Evolutionary conservation across 495 filamentous ascomycete species (phyloP).

Genomic region (Parathielavia hyrcaniae): DNA sequence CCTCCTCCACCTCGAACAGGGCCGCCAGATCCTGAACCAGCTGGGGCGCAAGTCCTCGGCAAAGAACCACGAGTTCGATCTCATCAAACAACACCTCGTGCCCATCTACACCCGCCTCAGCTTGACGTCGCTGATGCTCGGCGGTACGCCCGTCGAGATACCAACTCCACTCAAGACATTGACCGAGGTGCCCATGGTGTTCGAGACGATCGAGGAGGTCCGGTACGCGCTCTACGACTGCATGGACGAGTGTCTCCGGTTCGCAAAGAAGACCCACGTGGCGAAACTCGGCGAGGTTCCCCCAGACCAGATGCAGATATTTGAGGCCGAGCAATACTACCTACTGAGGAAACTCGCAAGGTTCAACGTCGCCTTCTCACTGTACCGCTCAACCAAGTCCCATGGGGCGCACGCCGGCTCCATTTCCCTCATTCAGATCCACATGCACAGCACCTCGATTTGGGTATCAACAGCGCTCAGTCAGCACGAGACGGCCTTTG

Average conservation of each 20-base stretch:
- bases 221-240: conserved; percentile 34
- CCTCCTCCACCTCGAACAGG: conserved; percentile 39
- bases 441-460: conserved; percentile 29
- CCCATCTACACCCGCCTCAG: conserved; percentile 42
- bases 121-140: conserved; percentile 36
- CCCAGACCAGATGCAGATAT: conserved; percentile 24
- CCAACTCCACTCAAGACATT: conserved; percentile 28
- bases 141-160: conserved; percentile 26
- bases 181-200: conserved; percentile 29
- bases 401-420: conserved; percentile 23
- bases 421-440: conserved; percentile 30
- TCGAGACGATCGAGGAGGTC: conserved; percentile 29
- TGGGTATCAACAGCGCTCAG: conserved; percentile 37
- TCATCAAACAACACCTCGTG: conserved; percentile 38
- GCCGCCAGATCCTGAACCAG: conserved; percentile 34
- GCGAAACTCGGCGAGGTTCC: conserved; percentile 24
- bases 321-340: conserved; percentile 30
- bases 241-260: conserved; percentile 33
- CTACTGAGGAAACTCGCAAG: conserved; percentile 30
- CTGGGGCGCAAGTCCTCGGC: conserved; percentile 27
- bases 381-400: conserved; percentile 25
- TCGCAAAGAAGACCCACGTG: conserved; percentile 26
- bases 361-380: conserved; percentile 32
- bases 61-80: conserved; percentile 26
- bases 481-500: conserved; percentile 34